Base-by-base conservation (phyloP, 768 basidiomycete species). In the Tricholoma flavovirens region DNA sequence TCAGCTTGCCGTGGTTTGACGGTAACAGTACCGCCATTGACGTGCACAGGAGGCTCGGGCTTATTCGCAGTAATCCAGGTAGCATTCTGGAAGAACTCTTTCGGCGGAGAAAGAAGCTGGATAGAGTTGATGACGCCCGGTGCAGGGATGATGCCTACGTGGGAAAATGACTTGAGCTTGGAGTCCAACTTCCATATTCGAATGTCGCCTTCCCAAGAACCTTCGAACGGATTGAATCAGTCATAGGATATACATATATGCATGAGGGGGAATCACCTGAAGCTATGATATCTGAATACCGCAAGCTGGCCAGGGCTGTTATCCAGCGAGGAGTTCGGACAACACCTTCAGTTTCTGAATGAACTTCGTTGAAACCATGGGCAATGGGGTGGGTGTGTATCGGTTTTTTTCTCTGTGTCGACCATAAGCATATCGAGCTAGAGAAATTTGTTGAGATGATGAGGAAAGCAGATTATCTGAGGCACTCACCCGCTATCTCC, bases 371-470 rank as follows among this genome's bases (percentile, higher is more conserved):
- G 43, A 94, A 71, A 4, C 97, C 97, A 68, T 99, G 97, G 3
- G 93, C 90, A 45, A 98, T 73, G 5, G 87, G 78, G 56, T 88
- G 83, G 0, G 87, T 91, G 71, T 90, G 97, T 43, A 96, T 74
- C 0, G 97, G 93, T 71, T 98, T 98, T 77, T 98, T 98, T 79
- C 93, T 96, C 58, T 82, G 80, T 9, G 84, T 97, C 29, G 80
- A 83, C 94, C 96, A 99, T 4, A 99, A 79, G 58, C 82, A 90
- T 66, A 99, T 86, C n/a, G 94, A 88, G 0, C 95, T 94, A 43
- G n/a, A 51, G 2, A 26, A 21, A 45, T 19, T 55, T 17, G 40
- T 55, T 49, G 29, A 38, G n/a, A 49, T 30, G 33, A 7, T 9
- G 33, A 33, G 33, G 36, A 17, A 38, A 14, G 24, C 5, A 43